Conservation (phyloP, 352 stramenopile genomes). For the Saprolegnia parasitica region DNA sequence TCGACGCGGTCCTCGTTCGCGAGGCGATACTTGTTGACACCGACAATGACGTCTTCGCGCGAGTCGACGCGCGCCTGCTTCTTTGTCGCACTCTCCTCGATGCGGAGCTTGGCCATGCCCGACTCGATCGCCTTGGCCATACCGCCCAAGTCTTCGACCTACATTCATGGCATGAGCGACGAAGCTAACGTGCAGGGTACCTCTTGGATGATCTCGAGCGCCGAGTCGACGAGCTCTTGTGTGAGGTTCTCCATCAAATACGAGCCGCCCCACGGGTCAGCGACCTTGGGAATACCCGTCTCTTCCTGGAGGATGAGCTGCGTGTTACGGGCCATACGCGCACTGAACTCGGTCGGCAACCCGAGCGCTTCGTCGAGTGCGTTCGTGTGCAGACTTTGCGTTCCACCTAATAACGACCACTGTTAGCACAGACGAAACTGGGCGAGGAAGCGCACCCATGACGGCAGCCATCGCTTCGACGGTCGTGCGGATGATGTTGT, state of each 20-base stretch:
- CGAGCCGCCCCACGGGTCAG: constrained; percentile 95
- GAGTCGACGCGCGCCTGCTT: constrained; percentile 96
- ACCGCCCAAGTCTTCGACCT: constrained; percentile 90
- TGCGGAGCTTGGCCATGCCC: constrained; percentile 94
- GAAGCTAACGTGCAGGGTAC: constrained; percentile 19
- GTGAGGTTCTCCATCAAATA: constrained; percentile 98
- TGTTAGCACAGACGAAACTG: constrained; percentile 32
- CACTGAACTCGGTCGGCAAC: constrained; percentile 94
- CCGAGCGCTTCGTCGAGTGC: constrained; percentile 96
- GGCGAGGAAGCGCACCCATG: constrained; percentile 34
- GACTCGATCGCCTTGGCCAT: constrained; percentile 97
- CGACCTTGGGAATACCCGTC: constrained; percentile 90
- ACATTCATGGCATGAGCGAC: constrained; percentile 23
- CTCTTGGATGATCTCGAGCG: constrained; percentile 68
- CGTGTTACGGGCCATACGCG: constrained; percentile 96
- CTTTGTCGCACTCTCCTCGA: constrained; percentile 95
- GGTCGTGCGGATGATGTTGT: constrained; percentile 97
- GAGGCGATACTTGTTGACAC: constrained; percentile 96
- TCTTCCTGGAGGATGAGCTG: constrained; percentile 97
- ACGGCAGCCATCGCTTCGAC: constrained; percentile 88
- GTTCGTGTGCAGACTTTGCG: constrained; percentile 97
- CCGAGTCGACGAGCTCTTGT: constrained; percentile 79
- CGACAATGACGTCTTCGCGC: constrained; percentile 92
- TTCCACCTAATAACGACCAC: constrained; percentile 83
- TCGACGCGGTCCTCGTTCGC: constrained; percentile 85